phyloP scores from a whole-genome alignment of 2,329 filamentous ascomycete species.

The Phialophora verrucosa region DNA sequence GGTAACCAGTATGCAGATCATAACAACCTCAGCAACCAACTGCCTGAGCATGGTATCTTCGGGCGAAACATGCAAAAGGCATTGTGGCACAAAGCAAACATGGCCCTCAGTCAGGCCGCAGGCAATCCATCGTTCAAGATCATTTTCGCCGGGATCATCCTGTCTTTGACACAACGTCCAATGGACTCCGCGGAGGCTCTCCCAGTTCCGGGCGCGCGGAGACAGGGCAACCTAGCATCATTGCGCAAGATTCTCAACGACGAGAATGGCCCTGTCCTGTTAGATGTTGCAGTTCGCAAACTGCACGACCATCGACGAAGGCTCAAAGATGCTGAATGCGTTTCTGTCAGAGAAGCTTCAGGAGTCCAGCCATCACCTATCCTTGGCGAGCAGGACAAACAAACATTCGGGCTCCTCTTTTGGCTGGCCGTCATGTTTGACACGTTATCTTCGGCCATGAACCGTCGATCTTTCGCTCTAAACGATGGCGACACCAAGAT shows the following conservation, averaged over 20 bases:
- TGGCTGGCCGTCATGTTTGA: constrained; percentile 67
- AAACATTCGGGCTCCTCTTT: constrained; percentile 61
- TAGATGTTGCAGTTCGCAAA: constrained; percentile 28
- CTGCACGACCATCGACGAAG: constrained; percentile 24
- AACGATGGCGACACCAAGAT: constrained; percentile 56
- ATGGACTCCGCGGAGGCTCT: constrained; percentile 35
- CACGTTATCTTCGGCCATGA: constrained; percentile 62
- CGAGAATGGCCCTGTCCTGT: constrained; percentile 16
- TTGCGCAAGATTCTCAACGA: constrained; percentile 22
- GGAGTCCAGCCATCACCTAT: background rate
- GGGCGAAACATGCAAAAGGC: constrained; percentile 46
- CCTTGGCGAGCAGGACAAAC: constrained; percentile 43
- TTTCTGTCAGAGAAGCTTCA: background rate
- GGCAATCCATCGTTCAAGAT: constrained; percentile 52
- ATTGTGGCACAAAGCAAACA: constrained; percentile 51
- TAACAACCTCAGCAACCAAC: constrained; percentile 32
- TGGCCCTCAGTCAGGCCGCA: constrained; percentile 46
- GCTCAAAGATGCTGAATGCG: constrained; percentile 14
- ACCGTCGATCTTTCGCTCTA: constrained; percentile 53
- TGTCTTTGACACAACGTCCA: constrained; percentile 53
- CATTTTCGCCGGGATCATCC: constrained; percentile 53
- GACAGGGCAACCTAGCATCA: constrained; percentile 14
- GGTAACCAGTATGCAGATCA: constrained; percentile 18
- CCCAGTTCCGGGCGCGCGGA: background rate
- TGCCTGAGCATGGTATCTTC: constrained; percentile 36